Base-by-base conservation (phyloP, 495 filamentous ascomycete species). In the Penicillium riverlandense region DNA sequence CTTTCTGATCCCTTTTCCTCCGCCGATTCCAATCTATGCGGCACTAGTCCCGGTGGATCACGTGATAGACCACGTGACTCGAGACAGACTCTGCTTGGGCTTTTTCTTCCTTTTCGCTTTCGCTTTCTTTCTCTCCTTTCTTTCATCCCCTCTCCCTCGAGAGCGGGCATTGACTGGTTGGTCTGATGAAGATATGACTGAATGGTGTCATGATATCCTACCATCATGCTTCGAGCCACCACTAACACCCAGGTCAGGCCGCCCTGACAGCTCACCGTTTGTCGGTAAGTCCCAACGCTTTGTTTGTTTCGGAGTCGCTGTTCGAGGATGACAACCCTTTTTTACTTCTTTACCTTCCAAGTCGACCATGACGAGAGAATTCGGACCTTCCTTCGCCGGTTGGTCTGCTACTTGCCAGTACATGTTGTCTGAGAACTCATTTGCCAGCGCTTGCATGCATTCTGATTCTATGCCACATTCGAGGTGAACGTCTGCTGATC, bases 351-450 rank as follows among this genome's bases (percentile, higher is more conserved):
- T 86, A 85, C 80, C 75, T 82, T 70, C 84, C 75, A 85, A 96
- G 73, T 92, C 90, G 90, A 82, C 88, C 83, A 82, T 96, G 90
- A 91, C 82, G 87, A 88, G 71, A 74, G 52, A 69, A 69, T 79
- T 71, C 78, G 82, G 84, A 79, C 74, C 70, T 66, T 70, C 74
- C 72, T 74, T 79, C 77, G 70, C 76, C 71, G 76, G 75, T 74
- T 66, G 70, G 77, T 81, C 84, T 91, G 88, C 79, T 94, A 92
- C 89, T 95, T 89, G 89, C 89, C 89, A 95, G 89, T 94, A 92
- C 76, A 79, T 71, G 63, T 84, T 88, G 86, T 92, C 89, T 95
- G 89, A 91, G 67, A 71, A 62, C 57, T 43, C 29, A 36, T 29
- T 40, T 47, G 27, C 43, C 34, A 30, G 13, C 38, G 9, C n/a